Percentiles rank a stretch among this genome's conserved stretches.
Conservation (phyloP, 163 green algal genomes). For the Trebouxia gelatinosa region DNA sequence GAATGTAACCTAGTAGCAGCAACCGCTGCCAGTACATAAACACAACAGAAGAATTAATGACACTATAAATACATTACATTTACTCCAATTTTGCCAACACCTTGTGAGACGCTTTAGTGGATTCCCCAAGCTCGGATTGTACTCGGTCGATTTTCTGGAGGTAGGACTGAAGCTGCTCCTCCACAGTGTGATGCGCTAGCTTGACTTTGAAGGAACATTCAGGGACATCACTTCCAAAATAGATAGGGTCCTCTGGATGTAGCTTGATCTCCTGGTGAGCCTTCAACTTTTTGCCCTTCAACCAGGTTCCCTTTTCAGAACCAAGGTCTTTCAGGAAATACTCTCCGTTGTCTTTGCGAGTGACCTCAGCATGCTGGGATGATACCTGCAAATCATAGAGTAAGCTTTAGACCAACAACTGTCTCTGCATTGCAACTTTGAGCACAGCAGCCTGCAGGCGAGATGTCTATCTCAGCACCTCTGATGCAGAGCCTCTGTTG, state of each 20-base stretch:
- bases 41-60: no score
- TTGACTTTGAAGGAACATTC: constrained; percentile 31
- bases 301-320: constrained; percentile 40
- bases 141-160: background rate
- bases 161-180: constrained; percentile 24
- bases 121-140: no score
- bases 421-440: background rate
- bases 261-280: background rate
- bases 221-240: constrained; percentile 10
- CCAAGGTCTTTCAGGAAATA: constrained; percentile 44
- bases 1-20: no score
- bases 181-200: constrained; percentile 25
- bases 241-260: constrained; percentile 31
- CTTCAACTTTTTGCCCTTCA: constrained; percentile 39
- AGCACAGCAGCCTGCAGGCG: background rate
- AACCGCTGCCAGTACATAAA: no score
- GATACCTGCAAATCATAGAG: constrained; percentile 31
- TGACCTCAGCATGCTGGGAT: constrained; percentile 26
- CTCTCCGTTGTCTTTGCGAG: constrained; percentile 28
- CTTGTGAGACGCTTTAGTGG: no score
- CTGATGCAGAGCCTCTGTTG: background rate
- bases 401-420: no score
- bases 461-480: background rate
- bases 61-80: no score
- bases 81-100: no score